Evolutionary conservation across 2,329 filamentous ascomycete species (phyloP), one percentile per base, ranked within the genome.

Genomic region (Didymella pomorum): DNA sequence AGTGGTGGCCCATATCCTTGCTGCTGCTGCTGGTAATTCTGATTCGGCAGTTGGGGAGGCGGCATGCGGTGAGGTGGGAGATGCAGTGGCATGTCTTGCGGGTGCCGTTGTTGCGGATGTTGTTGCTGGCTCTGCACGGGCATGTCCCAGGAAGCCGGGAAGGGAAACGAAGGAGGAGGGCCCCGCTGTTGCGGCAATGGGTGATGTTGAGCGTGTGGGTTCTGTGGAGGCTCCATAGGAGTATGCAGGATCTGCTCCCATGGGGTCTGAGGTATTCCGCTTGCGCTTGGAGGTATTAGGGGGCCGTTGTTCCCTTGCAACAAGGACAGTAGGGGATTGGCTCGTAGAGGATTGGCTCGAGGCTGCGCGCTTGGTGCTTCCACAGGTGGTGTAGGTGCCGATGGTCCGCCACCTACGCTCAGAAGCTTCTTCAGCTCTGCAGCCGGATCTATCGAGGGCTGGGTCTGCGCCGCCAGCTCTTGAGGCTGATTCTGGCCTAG

Each of bases 281-380:
- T 45, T 9, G 61, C 56, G 21, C 47, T 45, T 25, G 60, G 59
- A 9, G 63, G 56, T 16, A 58, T 56, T 44, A 55, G 54, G 41
- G 62, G 60, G 47, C 61, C 61, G 50, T 57, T 66, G 60, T 59
- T 68, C 33, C 61, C 71, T 44, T 65, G 77, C 41, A 89, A 77
- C 63, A 89, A 78, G 16, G 84, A 82, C 51, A 89, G 76, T 45
- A 89, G 79, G 33, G 81, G 81, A 66, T 82, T 83, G 26, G 63
- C 39, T 35, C 67, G 64, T 45, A 89, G 78, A 35, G 81, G 81
- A 66, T 81, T 83, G 29, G 63, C 39, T 37, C 67, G 64, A 25
- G 66, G 29, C 16, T 59, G 49, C 5, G 53, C 43, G n/a, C 64
- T 47, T 42, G 63, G 63, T 9, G 79, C 78, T 16, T 77, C 76